Conservation (phyloP, 495 filamentous ascomycete genomes). For the Xylaria grammica region DNA sequence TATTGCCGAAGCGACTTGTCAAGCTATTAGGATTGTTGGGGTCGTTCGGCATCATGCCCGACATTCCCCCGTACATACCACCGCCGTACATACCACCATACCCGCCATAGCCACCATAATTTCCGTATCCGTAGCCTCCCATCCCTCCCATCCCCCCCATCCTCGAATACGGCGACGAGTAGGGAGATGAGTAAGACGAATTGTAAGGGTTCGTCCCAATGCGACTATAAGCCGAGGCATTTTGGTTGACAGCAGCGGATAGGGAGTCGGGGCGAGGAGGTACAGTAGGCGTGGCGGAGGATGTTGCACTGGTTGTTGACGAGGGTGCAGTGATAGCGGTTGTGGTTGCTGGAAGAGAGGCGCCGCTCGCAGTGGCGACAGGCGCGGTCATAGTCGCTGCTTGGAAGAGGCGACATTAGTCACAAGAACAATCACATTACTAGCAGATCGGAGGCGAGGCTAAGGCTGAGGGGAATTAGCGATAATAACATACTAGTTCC, state of each 20-base stretch:
- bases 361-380: conserved; percentile 46
- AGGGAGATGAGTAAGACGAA: conserved; percentile 50
- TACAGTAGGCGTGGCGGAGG: conserved; percentile 68
- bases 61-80: conserved; percentile 70
- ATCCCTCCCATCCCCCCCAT: conserved; percentile 48
- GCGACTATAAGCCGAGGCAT: conserved; percentile 77
- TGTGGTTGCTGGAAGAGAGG: conserved; percentile 45
- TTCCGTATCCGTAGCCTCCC: conserved; percentile 51
- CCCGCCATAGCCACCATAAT: conserved; percentile 51
- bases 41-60: conserved; percentile 67
- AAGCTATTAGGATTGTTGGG: conserved; percentile 93
- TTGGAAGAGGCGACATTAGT: conserved; percentile 29
- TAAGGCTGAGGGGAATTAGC: not conserved
- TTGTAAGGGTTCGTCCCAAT: conserved; percentile 61
- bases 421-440: conserved; percentile 11
- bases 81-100: conserved; percentile 49
- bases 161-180: conserved; percentile 54
- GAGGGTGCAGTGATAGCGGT: conserved; percentile 51
- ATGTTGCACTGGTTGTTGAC: conserved; percentile 47
- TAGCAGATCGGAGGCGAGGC: not conserved
- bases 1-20: conserved; percentile 86
- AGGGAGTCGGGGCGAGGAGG: conserved; percentile 80
- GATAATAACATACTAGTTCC: conserved; percentile 51
- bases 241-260: conserved; percentile 78
- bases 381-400: conserved; percentile 49